Evolutionary conservation across 495 filamentous ascomycete genomes (phyloP), one percentile per base, ranked within the genome.

Genomic region (Podospora anserina): DNA sequence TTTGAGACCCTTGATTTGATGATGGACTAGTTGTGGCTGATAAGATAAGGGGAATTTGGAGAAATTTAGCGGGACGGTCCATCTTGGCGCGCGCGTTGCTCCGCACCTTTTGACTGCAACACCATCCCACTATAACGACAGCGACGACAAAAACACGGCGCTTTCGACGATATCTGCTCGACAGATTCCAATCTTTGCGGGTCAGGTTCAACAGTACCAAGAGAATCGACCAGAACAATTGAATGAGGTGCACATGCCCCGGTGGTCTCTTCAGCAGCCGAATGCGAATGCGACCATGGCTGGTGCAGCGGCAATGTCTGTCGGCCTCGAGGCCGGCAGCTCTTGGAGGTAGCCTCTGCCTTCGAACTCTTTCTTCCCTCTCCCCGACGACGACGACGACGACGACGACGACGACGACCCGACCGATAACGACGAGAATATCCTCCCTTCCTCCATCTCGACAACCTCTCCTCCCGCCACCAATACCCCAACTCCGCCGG

Each of bases 261-360:
- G 70, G 61, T 70, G n/a, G 55, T 58, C 55, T 58, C 55, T 69
- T 65, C 32, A 57, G 67, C 61, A 66, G 64, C 69, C 74, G 74
- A 65, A 77, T 77, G 75, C 74, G 74, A 66, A 77, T 77, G 75
- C 74, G 75, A 69, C 72, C 72, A 77, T 77, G 74, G 68, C 74
- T 71, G 68, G 57, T 62, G 68, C 56, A 65, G 70, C 56, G 61
- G 56, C 65, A 64, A 67, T 68, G 70, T 56, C 70, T 67, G 67
- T 68, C 66, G 70, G 65, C 72, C 56, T 55, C 56, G 32, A 32
- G 53, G 59, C 23, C 56, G 4, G 26, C 56, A 4, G 26, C 63
- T 56, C 9, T 49, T 49, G 39, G 39, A 49, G 39, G 39, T 49
- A 49, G 39, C 39, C 39, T 49, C 9, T 49, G 39, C 15, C 39